Conservation (phyloP, 1,284 basidiomycete genomes). For the Moniliophthora roreri region DNA sequence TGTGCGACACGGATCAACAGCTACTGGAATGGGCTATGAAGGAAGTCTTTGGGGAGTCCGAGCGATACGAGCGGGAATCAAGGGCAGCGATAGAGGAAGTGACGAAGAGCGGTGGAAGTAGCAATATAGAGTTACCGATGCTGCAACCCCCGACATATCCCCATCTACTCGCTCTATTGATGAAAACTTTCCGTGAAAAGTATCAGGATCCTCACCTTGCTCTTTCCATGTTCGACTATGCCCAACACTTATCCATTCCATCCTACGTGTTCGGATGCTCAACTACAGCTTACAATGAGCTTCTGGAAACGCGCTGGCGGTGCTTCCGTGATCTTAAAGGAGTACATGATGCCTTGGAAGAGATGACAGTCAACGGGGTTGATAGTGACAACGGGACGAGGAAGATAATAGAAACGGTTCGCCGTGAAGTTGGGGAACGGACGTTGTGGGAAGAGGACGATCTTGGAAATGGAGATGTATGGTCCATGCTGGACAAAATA, state of each 20-base stretch:
- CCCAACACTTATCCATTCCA: constrained; percentile 66
- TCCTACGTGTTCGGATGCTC: constrained; percentile 88
- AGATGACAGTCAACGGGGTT: constrained; percentile 82
- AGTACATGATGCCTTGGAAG: constrained; percentile 68
- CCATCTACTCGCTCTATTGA: constrained; percentile 70
- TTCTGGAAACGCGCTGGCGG: constrained; percentile 79
- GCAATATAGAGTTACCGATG: constrained; percentile 27
- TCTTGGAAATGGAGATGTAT: constrained; percentile 39
- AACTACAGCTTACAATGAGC: constrained; percentile 82
- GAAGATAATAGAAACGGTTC: constrained; percentile 60
- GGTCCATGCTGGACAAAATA: constrained; percentile 37
- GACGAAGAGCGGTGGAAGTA: constrained; percentile 16
- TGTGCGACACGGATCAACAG: constrained; percentile 68
- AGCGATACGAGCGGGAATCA: constrained; percentile 47
- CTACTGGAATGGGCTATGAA: constrained; percentile 75
- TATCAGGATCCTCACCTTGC: constrained; percentile 81
- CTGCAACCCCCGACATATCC: constrained; percentile 71
- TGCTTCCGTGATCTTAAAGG: constrained; percentile 78
- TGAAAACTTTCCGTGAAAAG: constrained; percentile 73
- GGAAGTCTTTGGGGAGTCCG: constrained; percentile 66
- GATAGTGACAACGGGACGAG: constrained; percentile 61
- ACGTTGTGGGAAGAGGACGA: constrained; percentile 51
- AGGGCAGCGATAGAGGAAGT: constrained; percentile 34
- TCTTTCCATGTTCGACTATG: constrained; percentile 81
- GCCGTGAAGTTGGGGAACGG: constrained; percentile 60